Base-by-base conservation (phyloP, 2,329 filamentous ascomycete species). In the Talaromyces marneffei region DNA sequence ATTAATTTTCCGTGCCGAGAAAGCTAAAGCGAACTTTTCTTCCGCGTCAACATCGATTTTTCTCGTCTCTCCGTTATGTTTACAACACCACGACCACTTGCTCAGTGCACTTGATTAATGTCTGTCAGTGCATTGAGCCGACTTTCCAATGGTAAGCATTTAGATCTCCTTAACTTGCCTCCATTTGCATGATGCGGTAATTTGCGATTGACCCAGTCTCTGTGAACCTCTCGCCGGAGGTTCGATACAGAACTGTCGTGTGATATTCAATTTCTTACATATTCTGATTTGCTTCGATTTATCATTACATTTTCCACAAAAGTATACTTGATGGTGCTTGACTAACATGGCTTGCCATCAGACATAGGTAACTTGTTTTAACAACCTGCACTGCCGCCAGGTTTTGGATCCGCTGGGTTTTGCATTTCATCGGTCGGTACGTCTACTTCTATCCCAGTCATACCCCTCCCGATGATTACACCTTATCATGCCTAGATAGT, bases 221-320 rank as follows among this genome's bases (percentile, higher is more conserved):
- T 86, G 86, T 92, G 91, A 91, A 83, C 80, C 89, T 86, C 91
- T 88, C 89, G 92, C 92, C 92, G 85, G 92, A 86, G 90, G 83
- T 82, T 74, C 87, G 83, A 88, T 87, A 92, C 87, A 88, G 82
- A 79, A 74, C 79, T 80, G 83, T 80, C 85, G 77, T 81, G 71
- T 96, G 92, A 96, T 89, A 95, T 90, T 92, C 79, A 87, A 86
- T 62, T 85, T 93, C 92, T 96, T 96, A 96, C 92, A 96, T 96
- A 96, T 96, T 91, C 92, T 96, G 92, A 96, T 76, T 72, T 68
- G 61, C 57, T 33, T 16, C 35, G 40, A 16, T 39, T 60, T 12
- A 10, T 7, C 12, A 14, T 9, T 33, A 3, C 4, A 7, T 7
- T 52, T 9, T 35, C n/a, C 12, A 52, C 29, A 1, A 33, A 35